Evolutionary conservation across 1,139 yeast genomes (phyloP).

Genomic region (Yamadazyma taylorii): DNA sequence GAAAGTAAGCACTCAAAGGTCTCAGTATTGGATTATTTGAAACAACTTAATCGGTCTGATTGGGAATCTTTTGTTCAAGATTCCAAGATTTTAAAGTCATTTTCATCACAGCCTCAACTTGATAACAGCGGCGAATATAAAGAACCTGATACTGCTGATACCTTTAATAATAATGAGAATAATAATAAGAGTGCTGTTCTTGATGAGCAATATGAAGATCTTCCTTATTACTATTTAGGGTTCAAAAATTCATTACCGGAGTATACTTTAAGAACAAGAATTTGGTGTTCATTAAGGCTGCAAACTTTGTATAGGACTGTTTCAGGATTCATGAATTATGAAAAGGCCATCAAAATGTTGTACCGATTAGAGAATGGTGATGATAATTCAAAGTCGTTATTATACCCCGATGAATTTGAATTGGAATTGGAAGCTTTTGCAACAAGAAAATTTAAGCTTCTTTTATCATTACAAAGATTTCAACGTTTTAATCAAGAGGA

Average conservation of each 20-base stretch:
- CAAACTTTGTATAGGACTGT: constrained; percentile 79
- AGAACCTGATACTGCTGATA: too few relatives aligned
- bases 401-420: constrained; percentile 33
- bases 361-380: constrained; percentile 64
- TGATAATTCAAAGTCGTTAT: constrained; percentile 5
- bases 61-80: constrained; percentile 79
- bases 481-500: constrained; percentile 53
- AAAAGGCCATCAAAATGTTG: constrained; percentile 64
- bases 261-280: constrained; percentile 63
- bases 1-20: constrained; percentile 60
- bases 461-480: constrained; percentile 73
- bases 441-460: constrained; percentile 60
- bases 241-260: constrained; percentile 64
- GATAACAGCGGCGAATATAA: too few relatives aligned
- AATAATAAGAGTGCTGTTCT: too few relatives aligned
- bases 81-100: constrained; percentile 42
- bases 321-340: constrained; percentile 73
- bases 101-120: constrained; percentile 3
- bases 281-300: constrained; percentile 79
- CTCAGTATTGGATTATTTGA: constrained; percentile 72
- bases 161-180: too few relatives aligned
- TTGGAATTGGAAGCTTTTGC: constrained; percentile 53
- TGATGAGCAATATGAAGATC: constrained; percentile 41
- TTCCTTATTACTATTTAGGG: constrained; percentile 73
- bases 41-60: constrained; percentile 65